Evolutionary conservation across 768 basidiomycete species (phyloP), one percentile per base, ranked within the genome.

Genomic region (Agaricus bisporus): DNA sequence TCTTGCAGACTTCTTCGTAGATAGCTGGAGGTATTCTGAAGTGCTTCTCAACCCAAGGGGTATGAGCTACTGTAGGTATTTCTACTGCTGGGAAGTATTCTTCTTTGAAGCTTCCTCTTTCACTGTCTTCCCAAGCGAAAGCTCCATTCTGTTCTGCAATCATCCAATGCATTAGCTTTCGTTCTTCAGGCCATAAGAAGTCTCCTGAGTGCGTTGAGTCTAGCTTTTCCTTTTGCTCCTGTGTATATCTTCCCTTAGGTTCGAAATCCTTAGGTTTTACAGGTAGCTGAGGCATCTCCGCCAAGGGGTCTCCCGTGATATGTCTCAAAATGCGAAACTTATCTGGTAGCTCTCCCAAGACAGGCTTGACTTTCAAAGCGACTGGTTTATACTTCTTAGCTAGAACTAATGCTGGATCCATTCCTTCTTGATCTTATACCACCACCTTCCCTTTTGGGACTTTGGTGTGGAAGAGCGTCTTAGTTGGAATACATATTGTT

Each of bases 271-370:
- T 48, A 10, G 66, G 67, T 9, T 53, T 45, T 1, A 51, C 35
- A 11, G 32, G 37, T 3, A 70, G 50, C 7, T 44, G 17, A 1
- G 64, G 64, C 46, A 69, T 49, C 3, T 56, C 48, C 5, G 29
- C 55, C 4, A 71, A 47, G 1, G 64, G 66, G 37, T 70, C 60
- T 1, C 64, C 67, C 3, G 5, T 51, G 14, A 69, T 68, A 9
- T 66, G 46, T 15, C 65, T 51, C 0, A 55, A 45, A 3, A 69
- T 66, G 4, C 66, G 25, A 41, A 64, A 69, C 15, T 63, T 36
- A 5, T 65, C 59, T 1, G 62, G 64, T 35, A 66, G n/a, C n/a
- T n/a, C n/a, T n/a, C n/a, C n/a, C n/a, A n/a, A n/a, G n/a, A n/a
- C n/a, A n/a, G n/a, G n/a, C n/a, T n/a, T n/a, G n/a, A n/a, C n/a